Evolutionary conservation across 805 yeast species (phyloP).

Genomic region (Yarrowia osloensis): DNA sequence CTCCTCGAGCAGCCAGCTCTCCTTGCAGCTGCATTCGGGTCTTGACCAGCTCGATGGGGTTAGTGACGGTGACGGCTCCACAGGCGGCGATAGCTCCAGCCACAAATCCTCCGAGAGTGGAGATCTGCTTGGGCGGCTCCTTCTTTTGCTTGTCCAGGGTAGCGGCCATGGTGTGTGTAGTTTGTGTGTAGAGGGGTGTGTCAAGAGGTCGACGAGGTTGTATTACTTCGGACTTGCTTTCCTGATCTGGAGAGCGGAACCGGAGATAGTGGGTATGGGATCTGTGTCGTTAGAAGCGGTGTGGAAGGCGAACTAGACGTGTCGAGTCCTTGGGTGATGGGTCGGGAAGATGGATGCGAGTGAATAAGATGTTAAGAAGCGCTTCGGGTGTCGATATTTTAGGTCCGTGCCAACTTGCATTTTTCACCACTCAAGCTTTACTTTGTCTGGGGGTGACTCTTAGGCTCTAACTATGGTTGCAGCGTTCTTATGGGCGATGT

Average conservation of each 20-base stretch:
- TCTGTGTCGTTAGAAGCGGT: not conserved
- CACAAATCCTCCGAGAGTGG: slow-evolving; percentile 65
- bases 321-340: not conserved
- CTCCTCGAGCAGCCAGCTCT: slow-evolving; percentile 61
- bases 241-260: slow-evolving; percentile 1
- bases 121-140: slow-evolving; percentile 18
- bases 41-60: slow-evolving; percentile 92
- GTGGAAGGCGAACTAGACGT: not conserved
- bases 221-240: slow-evolving; percentile 14
- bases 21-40: slow-evolving; percentile 97
- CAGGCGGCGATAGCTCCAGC: slow-evolving; percentile 97
- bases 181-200: not conserved
- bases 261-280: not conserved
- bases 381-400: slow-evolving; percentile 22
- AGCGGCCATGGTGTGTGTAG: slow-evolving; percentile 15
- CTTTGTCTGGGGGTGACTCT: slow-evolving; percentile 26
- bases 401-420: slow-evolving; percentile 23
- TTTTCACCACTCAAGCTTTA: slow-evolving; percentile 22
- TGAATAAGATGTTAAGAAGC: not conserved
- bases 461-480: slow-evolving; percentile 3
- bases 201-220: not conserved
- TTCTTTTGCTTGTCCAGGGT: not conserved
- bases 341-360: not conserved
- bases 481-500: slow-evolving; percentile 1
- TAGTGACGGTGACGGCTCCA: slow-evolving; percentile 95